phyloP scores from a whole-genome alignment of 2,329 filamentous ascomycete species.

The Curvularia sp. region DNA sequence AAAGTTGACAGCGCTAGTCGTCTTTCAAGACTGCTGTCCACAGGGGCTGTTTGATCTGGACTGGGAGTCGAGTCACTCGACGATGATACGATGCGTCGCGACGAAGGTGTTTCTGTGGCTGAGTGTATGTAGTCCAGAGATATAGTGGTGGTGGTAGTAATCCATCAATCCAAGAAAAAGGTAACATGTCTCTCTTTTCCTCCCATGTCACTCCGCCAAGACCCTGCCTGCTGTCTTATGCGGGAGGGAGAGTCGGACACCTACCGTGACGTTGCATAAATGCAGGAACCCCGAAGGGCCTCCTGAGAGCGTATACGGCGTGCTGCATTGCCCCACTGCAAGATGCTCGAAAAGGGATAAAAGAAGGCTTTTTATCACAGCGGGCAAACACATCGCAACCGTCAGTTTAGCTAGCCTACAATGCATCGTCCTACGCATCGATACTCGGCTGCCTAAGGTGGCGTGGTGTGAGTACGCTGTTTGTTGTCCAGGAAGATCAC shows the following conservation, averaged over 20 bases:
- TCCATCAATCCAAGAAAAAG: background rate
- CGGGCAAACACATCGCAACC: too few relatives aligned
- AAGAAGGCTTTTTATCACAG: background rate
- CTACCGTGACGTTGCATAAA: constrained; percentile 8
- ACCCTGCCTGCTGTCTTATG: too few relatives aligned
- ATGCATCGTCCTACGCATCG: constrained; percentile 1
- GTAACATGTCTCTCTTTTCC: background rate
- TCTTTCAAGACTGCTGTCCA: too few relatives aligned
- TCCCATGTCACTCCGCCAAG: background rate
- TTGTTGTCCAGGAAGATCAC: too few relatives aligned
- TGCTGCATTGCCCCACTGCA: constrained; percentile 9
- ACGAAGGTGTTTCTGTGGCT: constrained; percentile 10
- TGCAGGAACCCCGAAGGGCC: constrained; percentile 19
- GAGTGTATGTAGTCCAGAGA: constrained; percentile 1
- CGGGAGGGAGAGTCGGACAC: background rate
- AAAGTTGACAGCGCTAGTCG: too few relatives aligned
- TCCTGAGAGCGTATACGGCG: background rate
- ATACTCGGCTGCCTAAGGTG: background rate
- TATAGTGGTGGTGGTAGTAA: constrained; percentile 6
- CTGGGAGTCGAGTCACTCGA: constrained; percentile 17
- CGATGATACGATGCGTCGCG: background rate
- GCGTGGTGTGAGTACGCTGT: background rate
- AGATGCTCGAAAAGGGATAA: constrained; percentile 13
- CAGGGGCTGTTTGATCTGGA: too few relatives aligned
- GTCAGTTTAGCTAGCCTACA: background rate